Evolutionary conservation across 2,329 filamentous ascomycete genomes (phyloP).

Genomic region (Aspergillus sp.): DNA sequence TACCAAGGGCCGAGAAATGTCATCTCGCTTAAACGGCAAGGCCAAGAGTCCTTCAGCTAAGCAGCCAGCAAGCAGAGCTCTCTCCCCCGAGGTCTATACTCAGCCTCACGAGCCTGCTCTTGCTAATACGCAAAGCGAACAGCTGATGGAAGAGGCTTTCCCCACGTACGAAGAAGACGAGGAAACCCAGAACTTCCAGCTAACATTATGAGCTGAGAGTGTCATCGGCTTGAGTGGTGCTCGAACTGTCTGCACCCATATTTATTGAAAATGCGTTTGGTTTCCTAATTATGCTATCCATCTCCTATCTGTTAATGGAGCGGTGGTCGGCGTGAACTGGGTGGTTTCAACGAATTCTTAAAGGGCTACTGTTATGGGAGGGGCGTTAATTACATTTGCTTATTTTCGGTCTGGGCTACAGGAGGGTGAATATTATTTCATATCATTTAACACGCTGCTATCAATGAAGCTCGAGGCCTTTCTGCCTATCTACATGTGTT

Average conservation of each 20-base stretch:
- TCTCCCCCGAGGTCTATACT: slow-evolving; percentile 45
- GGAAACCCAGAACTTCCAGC: slow-evolving; percentile 40
- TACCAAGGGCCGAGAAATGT: slow-evolving; percentile 65
- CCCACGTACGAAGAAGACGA: slow-evolving; percentile 40
- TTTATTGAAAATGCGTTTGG: not conserved
- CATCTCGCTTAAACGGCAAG: slow-evolving; percentile 30
- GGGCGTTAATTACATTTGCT: slow-evolving; percentile 10
- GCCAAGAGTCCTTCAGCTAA: slow-evolving; percentile 20
- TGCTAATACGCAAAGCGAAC: slow-evolving; percentile 46
- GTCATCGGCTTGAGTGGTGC: not conserved
- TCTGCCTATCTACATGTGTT: not conserved
- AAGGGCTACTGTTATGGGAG: slow-evolving; percentile 5
- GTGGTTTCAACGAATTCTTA: slow-evolving; percentile 1
- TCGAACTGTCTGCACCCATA: not conserved
- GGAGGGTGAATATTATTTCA: slow-evolving; percentile 4
- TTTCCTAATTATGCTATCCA: slow-evolving; percentile 1
- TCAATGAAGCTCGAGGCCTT: slow-evolving; percentile 4
- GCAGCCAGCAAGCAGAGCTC: slow-evolving; percentile 24
- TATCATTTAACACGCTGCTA: slow-evolving; percentile 5
- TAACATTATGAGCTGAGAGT: slow-evolving; percentile 31
- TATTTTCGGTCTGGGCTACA: slow-evolving; percentile 5
- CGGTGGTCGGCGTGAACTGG: not conserved
- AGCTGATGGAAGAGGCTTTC: slow-evolving; percentile 32
- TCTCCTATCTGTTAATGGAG: too few species aligned
- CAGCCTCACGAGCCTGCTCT: slow-evolving; percentile 44